Percentiles rank a stretch among this genome's conserved stretches.
These are phyloP conservation scores for Quercus berberidifolia DNA, from an alignment of 306 rosid genomes.

Conservation along the genomic window DNA sequence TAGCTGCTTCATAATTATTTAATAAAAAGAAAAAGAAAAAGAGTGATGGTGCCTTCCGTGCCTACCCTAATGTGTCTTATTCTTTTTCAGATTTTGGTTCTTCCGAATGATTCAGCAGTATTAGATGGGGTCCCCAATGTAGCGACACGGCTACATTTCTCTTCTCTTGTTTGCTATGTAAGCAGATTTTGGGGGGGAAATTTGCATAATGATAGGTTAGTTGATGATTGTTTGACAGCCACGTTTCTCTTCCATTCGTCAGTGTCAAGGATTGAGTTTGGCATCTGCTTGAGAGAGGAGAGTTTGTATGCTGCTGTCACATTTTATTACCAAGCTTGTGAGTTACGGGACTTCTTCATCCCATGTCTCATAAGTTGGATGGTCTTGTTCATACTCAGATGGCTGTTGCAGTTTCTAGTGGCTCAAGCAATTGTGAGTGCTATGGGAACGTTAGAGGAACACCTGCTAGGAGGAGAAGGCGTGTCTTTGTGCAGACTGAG, in stretches of 20 bases:
- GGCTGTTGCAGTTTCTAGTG: constrained; percentile 73
- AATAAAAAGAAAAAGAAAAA: no score
- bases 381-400: constrained; percentile 96
- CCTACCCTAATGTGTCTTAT: no score
- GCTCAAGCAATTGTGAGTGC: constrained; percentile 56
- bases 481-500: constrained; percentile 89
- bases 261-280: constrained; percentile 43
- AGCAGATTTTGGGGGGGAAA: no score
- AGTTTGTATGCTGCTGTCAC: constrained; percentile 2
- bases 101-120: no score
- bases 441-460: constrained; percentile 54
- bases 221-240: constrained; percentile 59
- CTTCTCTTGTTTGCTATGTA: no score
- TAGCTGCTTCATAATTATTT: no score
- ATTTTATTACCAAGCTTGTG: no score
- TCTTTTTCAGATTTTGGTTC: no score
- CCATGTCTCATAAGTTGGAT: constrained; percentile 81
- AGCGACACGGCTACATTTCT: no score
- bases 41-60: no score
- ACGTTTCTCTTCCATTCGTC: constrained; percentile 15
- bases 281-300: constrained; percentile 48
- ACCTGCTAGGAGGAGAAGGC: constrained; percentile 58
- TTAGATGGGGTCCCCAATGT: no score
- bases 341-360: constrained; percentile 9
- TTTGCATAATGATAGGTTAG: not conserved